Evolutionary conservation across 768 basidiomycete genomes (phyloP), one percentile per base, ranked within the genome.

Genomic region (Leccinellum rugosiceps): DNA sequence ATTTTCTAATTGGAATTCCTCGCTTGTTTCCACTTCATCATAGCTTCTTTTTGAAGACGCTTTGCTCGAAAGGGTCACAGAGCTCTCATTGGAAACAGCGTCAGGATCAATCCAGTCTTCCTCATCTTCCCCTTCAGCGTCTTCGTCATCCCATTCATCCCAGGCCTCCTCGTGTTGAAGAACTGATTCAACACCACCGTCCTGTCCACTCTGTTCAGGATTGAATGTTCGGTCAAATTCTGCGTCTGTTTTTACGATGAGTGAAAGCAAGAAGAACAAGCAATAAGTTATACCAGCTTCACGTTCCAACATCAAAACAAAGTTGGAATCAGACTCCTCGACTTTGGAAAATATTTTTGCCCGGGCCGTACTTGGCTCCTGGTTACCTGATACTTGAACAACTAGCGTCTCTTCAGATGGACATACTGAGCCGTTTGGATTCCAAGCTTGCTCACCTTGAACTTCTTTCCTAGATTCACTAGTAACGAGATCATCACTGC

Each of bases 51-150:
- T 87, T 34, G 83, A 83, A 41, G 80, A 74, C 25, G 48, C 67
- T 52, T 65, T 82, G 65, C 83, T 85, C 13, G 83, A 83, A 50
- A 85, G 71, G 2, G 84, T 83, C 49, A 77, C 72, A 17, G 80
- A 84, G 47, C 80, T 86, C 55, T 81, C 72, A 56, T 78, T 79
- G 15, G 81, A 83, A 8, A 69, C 71, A 14, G 77, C 74, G 28
- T 81, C 81, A 26, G 77, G 74, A 47, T 79, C 77, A 51, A 74
- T 76, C 80, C 80, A 83, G 19, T 68, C 69, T 38, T 69, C 70
- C 23, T 78, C 76, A 13, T 71, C 68, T 30, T 79, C 83, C 35
- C 74, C 79, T 56, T 80, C 81, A n/a, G 73, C 79, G 47, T 77
- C 77, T 14, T 69, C 63, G 28, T 73, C 67, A 38, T 66, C 59